Evolutionary conservation across 2,329 filamentous ascomycete species (phyloP), one percentile per base, ranked within the genome.

Genomic region (Phyllosticta paracitricarpa): DNA sequence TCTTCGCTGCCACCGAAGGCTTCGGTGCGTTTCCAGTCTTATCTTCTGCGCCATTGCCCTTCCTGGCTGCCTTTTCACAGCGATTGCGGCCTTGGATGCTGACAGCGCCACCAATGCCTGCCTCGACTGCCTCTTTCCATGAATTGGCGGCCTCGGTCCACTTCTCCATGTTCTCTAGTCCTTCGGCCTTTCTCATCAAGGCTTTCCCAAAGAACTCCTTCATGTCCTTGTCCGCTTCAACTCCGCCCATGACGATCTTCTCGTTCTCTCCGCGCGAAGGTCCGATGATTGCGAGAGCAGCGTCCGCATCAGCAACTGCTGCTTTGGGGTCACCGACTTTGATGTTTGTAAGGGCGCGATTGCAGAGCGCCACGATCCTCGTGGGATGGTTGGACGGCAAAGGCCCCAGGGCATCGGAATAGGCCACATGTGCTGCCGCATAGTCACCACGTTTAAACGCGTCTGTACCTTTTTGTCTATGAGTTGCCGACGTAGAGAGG

Each of bases 381-480:
- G 97, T 80, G 0, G 93, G 93, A 71, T 99, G 94, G 3, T 81
- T 82, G 14, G 83, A 75, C 1, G 94, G 94, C 33, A 99, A 79
- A 48, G 85, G 83, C 1, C 82, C 78, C 2, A 99, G 78, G 1
- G 94, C 91, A 30, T 84, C 82, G 0, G 89, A 85, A 73, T 97
- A 99, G 0, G 88, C 87, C 22, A 85, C 81, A 68, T 97, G 91
- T 0, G 94, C 94, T 9, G 89, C 83, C 19, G 89, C 88, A 73
- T 91, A 99, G 73, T 99, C 94, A 35, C 94, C 94, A 40, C 90
- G 85, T 75, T 97, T 97, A 77, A 96, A 97, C 65, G 95, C 89
- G 59, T 89, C 87, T 9, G 91, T 90, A 19, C 93, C 94, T 65
- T 87, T 86, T 56, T 87, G 81, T 14, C 94, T 88, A 68, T 94